Percentiles rank a stretch among this genome's conserved stretches.
These are phyloP conservation scores for Dichomitus squalens DNA, from an alignment of 1,284 basidiomycete genomes.

Conservation along the genomic window DNA sequence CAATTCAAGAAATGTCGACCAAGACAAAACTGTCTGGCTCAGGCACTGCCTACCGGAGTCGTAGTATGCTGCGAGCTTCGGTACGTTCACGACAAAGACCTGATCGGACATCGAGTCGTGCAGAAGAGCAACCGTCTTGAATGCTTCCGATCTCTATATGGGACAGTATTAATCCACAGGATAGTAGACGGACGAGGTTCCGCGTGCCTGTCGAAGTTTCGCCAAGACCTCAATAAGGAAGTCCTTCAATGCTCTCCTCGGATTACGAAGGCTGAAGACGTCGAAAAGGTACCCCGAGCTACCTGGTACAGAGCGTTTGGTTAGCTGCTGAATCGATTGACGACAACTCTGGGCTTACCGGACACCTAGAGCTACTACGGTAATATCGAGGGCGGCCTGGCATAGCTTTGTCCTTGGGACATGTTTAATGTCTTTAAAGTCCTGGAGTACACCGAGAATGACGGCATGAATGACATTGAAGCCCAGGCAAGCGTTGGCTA, in stretches of 20 bases:
- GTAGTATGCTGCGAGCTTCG: conserved; percentile 15
- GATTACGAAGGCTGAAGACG: conserved; percentile 31
- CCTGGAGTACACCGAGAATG: not conserved
- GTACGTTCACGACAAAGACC: conserved; percentile 47
- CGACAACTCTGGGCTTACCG: conserved; percentile 7
- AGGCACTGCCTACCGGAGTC: not conserved
- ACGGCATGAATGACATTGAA: too few species aligned
- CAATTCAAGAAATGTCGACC: conserved; percentile 9
- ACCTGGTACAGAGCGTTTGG: not conserved
- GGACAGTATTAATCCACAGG: not conserved
- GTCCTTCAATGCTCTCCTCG: conserved; percentile 14
- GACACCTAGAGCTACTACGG: conserved; percentile 14
- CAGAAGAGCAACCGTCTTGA: conserved; percentile 40
- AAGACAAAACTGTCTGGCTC: not conserved
- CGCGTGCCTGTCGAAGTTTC: conserved; percentile 34
- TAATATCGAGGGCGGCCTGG: conserved; percentile 12
- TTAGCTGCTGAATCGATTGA: not conserved
- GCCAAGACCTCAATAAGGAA: conserved; percentile 32
- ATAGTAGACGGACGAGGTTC: not conserved
- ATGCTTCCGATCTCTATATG: conserved; percentile 20
- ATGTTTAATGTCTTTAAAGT: not conserved
- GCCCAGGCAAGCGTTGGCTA: too few species aligned
- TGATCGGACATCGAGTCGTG: conserved; percentile 45
- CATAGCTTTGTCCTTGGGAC: conserved; percentile 12
- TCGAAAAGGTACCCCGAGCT: conserved; percentile 48